These are phyloP conservation scores for Triangularia verruculosa DNA, from an alignment of 2,329 filamentous ascomycete genomes.

Conservation along the genomic window DNA sequence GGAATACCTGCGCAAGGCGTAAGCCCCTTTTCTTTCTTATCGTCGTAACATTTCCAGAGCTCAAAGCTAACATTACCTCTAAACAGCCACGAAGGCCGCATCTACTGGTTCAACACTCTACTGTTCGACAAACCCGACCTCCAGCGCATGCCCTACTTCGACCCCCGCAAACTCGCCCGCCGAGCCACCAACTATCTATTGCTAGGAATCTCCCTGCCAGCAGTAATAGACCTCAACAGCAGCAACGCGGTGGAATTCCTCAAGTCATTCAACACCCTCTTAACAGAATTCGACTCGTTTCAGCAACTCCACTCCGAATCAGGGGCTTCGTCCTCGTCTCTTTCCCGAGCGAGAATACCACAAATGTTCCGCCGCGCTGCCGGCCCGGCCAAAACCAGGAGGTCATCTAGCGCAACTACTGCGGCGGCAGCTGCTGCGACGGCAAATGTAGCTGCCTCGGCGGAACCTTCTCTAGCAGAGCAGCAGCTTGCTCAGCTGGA, in stretches of 20 bases:
- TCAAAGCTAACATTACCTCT: slow-evolving; percentile 10
- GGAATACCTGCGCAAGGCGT: slow-evolving; percentile 91
- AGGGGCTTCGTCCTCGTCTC: slow-evolving; percentile 63
- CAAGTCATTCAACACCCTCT: slow-evolving; percentile 76
- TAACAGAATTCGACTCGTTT: slow-evolving; percentile 91
- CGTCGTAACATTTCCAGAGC: neutral
- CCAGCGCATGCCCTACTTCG: slow-evolving; percentile 78
- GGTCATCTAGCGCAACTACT: slow-evolving; percentile 33
- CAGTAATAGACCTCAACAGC: slow-evolving; percentile 83
- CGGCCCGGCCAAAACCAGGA: slow-evolving; percentile 49
- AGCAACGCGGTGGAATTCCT: slow-evolving; percentile 81
- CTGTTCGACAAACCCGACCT: slow-evolving; percentile 84
- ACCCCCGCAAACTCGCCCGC: slow-evolving; percentile 76
- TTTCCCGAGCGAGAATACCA: slow-evolving; percentile 75
- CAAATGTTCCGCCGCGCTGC: slow-evolving; percentile 74
- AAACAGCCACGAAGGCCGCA: slow-evolving; percentile 81
- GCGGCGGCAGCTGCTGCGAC: slow-evolving; percentile 20
- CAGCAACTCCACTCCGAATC: slow-evolving; percentile 82
- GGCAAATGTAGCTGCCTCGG: slow-evolving; percentile 13
- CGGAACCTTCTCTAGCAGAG: slow-evolving; percentile 16
- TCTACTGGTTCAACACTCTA: slow-evolving; percentile 98
- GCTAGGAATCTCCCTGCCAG: slow-evolving; percentile 85
- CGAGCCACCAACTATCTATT: slow-evolving; percentile 92
- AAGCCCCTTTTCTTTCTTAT: slow-evolving; percentile 35
- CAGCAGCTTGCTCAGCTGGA: neutral